phyloP scores from a whole-genome alignment of 176 grass and related monocot species.

The Melocanna baccifera region DNA sequence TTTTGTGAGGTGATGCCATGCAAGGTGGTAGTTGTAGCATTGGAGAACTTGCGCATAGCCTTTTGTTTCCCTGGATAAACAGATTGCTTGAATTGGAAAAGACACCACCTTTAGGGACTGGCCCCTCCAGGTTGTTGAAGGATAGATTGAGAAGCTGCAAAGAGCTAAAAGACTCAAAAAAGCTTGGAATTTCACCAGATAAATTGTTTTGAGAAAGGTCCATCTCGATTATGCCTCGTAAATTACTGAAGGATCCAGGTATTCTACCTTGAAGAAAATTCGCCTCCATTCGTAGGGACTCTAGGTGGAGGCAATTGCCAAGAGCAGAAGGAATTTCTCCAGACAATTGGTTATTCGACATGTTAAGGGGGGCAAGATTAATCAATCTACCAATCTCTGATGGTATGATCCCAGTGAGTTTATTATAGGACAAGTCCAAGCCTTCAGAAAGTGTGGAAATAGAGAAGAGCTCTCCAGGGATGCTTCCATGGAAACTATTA shows the following conservation, averaged over 20 bases:
- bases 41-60: neutral
- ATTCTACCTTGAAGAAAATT: slow-evolving; percentile 32
- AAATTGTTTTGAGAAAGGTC: slow-evolving; percentile 44
- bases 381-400: neutral
- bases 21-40: neutral
- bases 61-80: neutral
- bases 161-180: neutral
- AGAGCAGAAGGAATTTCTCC: slow-evolving; percentile 36
- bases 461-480: neutral
- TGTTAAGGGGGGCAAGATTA: neutral
- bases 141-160: slow-evolving; percentile 29
- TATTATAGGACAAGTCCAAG: slow-evolving; percentile 8
- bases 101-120: neutral
- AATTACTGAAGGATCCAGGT: neutral
- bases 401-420: slow-evolving; percentile 26
- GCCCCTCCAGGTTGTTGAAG: slow-evolving; percentile 30
- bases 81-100: neutral
- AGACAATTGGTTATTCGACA: neutral
- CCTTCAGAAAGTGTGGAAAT: slow-evolving; percentile 10
- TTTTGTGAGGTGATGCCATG: neutral
- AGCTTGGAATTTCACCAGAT: slow-evolving; percentile 21
- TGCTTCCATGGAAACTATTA: slow-evolving; percentile 25
- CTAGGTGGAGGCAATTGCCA: neutral
- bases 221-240: slow-evolving; percentile 16
- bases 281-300: neutral